phyloP scores from a whole-genome alignment of 441 rosid species.

The Biscutella auriculata region DNA sequence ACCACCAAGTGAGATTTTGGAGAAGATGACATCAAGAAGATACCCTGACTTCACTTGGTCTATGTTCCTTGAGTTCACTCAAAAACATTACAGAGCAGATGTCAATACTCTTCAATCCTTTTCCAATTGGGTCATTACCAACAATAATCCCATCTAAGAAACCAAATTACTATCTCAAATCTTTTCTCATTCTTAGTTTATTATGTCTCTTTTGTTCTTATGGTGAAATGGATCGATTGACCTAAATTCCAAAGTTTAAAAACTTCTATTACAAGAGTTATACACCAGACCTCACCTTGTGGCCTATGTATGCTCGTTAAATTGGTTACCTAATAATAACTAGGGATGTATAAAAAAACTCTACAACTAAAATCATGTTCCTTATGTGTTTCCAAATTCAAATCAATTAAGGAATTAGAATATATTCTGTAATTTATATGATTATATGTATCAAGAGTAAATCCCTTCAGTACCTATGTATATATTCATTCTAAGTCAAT shows the following conservation, averaged over 20 bases:
- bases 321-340: background rate
- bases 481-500: too few relatives aligned
- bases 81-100: slow-evolving; percentile 96
- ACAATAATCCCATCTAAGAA: slow-evolving; percentile 18
- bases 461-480: too few relatives aligned
- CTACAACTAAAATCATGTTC: background rate
- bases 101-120: slow-evolving; percentile 76
- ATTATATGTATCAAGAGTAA: too few relatives aligned
- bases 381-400: background rate
- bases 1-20: slow-evolving; percentile 33
- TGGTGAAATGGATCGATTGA: slow-evolving; percentile 4
- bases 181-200: slow-evolving; percentile 2
- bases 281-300: background rate
- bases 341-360: too few relatives aligned
- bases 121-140: slow-evolving; percentile 47
- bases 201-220: slow-evolving; percentile 7
- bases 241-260: background rate
- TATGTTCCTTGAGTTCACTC: slow-evolving; percentile 64
- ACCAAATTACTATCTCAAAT: slow-evolving; percentile 28
- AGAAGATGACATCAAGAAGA: slow-evolving; percentile 21
- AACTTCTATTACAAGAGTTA: background rate
- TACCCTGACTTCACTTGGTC: slow-evolving; percentile 96
- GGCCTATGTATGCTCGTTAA: background rate
- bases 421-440: too few relatives aligned
- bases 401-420: too few relatives aligned